A percentile compares a stretch with the other conserved stretches of the same genome.
Conservation (phyloP, 2,329 filamentous ascomycete species). For the Ceratocystis harringtonii region DNA sequence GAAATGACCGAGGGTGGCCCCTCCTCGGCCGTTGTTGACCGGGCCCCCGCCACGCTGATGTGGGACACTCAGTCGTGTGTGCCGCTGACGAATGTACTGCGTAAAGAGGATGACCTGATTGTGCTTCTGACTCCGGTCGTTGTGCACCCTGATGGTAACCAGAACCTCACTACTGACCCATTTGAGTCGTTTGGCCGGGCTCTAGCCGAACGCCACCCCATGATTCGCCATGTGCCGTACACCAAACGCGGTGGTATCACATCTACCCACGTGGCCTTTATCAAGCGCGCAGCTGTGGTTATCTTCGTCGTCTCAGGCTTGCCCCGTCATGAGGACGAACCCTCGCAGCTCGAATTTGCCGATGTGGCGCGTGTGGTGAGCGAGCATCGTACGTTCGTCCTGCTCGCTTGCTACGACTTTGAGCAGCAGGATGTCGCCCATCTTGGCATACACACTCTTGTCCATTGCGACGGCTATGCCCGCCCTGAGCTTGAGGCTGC, state of each 20-base stretch:
- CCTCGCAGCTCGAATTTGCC: conserved; percentile 38
- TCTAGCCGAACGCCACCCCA: conserved; percentile 42
- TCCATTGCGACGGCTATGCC: conserved; percentile 36
- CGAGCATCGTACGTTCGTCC: conserved; percentile 35
- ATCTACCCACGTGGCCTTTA: conserved; percentile 45
- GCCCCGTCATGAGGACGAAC: conserved; percentile 31
- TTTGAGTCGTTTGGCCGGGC: conserved; percentile 57
- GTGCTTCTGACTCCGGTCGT: conserved; percentile 46
- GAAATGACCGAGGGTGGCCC: conserved; percentile 13
- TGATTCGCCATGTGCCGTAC: conserved; percentile 58
- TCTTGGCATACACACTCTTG: conserved; percentile 35
- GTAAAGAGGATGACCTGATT: conserved; percentile 36
- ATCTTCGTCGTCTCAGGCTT: conserved; percentile 43
- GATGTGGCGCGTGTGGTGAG: conserved; percentile 29
- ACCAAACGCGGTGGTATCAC: conserved; percentile 49
- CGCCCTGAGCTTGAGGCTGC: conserved; percentile 33
- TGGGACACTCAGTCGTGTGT: conserved; percentile 34
- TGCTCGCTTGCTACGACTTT: conserved; percentile 37
- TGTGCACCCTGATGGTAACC: conserved; percentile 29
- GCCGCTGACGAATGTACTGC: conserved; percentile 32
- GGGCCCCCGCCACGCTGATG: conserved; percentile 22
- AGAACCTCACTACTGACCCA: conserved; percentile 41
- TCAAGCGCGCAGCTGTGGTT: conserved; percentile 43
- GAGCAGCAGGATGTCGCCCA: conserved; percentile 27
- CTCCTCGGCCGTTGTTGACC: conserved; percentile 16